Percentiles rank a stretch among this genome's conserved stretches.
These are phyloP conservation scores for Arachis hypogaea DNA, from an alignment of 306 rosid genomes.

Conservation along the genomic window DNA sequence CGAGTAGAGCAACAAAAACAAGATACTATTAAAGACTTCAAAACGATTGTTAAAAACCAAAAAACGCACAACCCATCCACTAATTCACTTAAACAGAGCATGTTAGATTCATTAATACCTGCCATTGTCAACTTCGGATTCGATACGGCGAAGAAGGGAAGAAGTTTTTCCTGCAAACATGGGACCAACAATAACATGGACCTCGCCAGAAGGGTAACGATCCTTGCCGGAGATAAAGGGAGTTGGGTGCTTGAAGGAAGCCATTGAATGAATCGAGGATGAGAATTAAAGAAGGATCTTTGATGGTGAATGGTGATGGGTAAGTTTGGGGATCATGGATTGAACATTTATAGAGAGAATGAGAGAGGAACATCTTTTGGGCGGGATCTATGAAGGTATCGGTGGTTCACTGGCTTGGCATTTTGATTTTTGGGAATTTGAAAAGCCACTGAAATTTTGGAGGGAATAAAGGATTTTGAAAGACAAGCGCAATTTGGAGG, in stretches of 20 bases:
- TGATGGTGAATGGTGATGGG: neutral
- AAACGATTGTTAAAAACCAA: too few relatives aligned
- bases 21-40: too few relatives aligned
- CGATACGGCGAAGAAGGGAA: constrained; percentile 81
- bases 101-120: constrained; percentile 44
- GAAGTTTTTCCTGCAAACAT: constrained; percentile 98
- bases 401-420: too few relatives aligned
- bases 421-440: constrained; percentile 7
- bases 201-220: constrained; percentile 55
- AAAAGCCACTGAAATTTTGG: constrained; percentile 37
- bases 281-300: neutral
- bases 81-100: too few relatives aligned
- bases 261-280: constrained; percentile 42
- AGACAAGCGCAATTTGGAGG: neutral
- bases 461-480: constrained; percentile 34
- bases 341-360: constrained; percentile 35
- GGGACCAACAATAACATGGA: constrained; percentile 90
- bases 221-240: constrained; percentile 27
- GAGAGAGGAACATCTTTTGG: neutral
- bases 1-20: too few relatives aligned
- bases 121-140: constrained; percentile 64
- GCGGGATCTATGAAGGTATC: too few relatives aligned
- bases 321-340: neutral
- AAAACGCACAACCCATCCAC: too few relatives aligned
- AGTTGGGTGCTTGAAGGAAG: constrained; percentile 40